Conservation (phyloP, 306 rosid genomes). For the Potentilla sterilis region DNA sequence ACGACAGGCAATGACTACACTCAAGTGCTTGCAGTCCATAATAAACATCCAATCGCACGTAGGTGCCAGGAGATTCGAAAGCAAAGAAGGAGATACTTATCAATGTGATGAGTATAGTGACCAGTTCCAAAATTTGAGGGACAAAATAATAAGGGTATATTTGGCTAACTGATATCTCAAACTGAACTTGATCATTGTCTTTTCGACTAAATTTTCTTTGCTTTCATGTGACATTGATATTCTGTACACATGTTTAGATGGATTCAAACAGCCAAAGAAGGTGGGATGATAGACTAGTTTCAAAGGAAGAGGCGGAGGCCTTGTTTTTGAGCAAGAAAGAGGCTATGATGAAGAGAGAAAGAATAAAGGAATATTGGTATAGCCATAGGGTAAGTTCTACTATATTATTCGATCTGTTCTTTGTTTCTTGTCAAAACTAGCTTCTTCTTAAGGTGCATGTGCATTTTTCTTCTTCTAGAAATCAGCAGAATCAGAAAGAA, state of each 20-base stretch:
- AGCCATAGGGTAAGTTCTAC: slow-evolving; percentile 59
- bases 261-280: slow-evolving; percentile 61
- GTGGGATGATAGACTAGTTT: slow-evolving; percentile 67
- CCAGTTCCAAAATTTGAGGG: slow-evolving; percentile 48
- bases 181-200: not conserved
- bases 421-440: slow-evolving; percentile 3
- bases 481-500: slow-evolving; percentile 82
- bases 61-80: slow-evolving; percentile 62
- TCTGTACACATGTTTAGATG: slow-evolving; percentile 49
- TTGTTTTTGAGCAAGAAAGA: slow-evolving; percentile 59
- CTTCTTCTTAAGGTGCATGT: slow-evolving; percentile 9
- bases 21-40: slow-evolving; percentile 83
- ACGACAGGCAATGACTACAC: slow-evolving; percentile 81
- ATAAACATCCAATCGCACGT: slow-evolving; percentile 73
- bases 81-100: slow-evolving; percentile 43
- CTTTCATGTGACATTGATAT: not conserved
- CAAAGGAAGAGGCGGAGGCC: slow-evolving; percentile 66
- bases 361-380: slow-evolving; percentile 63
- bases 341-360: slow-evolving; percentile 60
- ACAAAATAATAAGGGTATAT: slow-evolving; percentile 59
- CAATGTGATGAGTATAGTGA: slow-evolving; percentile 31
- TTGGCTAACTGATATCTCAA: not conserved
- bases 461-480: slow-evolving; percentile 40
- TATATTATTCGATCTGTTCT: not conserved
- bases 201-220: not conserved